These are phyloP conservation scores for Umbelopsis sp. DNA, from an alignment of 371 early-diverging fungal genomes.

Conservation along the genomic window DNA sequence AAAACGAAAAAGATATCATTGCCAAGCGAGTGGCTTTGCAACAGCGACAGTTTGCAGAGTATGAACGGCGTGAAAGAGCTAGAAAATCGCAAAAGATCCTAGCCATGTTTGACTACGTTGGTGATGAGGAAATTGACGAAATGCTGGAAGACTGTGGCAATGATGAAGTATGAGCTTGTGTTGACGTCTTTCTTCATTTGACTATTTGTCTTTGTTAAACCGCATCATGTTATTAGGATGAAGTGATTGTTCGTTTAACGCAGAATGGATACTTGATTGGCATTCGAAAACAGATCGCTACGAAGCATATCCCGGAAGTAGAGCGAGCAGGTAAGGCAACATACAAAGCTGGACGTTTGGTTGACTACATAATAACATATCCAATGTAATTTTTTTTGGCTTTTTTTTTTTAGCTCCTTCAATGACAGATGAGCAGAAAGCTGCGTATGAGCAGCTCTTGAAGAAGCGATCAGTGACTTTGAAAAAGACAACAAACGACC, in stretches of 20 bases:
- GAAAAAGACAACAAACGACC: conserved; percentile 78
- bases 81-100: conserved; percentile 75
- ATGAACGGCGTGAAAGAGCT: conserved; percentile 73
- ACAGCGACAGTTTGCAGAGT: conserved; percentile 81
- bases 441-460: conserved; percentile 79
- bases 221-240: conserved; percentile 46
- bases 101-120: conserved; percentile 72
- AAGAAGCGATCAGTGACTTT: conserved; percentile 80
- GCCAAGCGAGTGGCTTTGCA: conserved; percentile 85
- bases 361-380: too few relatives aligned
- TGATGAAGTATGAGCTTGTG: conserved; percentile 63
- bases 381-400: neutral
- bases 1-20: conserved; percentile 84
- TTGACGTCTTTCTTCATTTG: neutral
- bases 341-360: too few relatives aligned
- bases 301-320: conserved; percentile 48
- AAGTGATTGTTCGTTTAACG: conserved; percentile 75
- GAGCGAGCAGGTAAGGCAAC: conserved; percentile 23
- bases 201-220: neutral
- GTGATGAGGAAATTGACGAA: conserved; percentile 79
- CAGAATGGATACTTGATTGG: conserved; percentile 68
- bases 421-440: conserved; percentile 80
- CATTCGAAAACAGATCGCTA: conserved; percentile 75
- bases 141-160: conserved; percentile 77
- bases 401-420: conserved; percentile 20